These are phyloP conservation scores for Phoma sp. DNA, from an alignment of 2,329 filamentous ascomycete genomes.

Conservation along the genomic window DNA sequence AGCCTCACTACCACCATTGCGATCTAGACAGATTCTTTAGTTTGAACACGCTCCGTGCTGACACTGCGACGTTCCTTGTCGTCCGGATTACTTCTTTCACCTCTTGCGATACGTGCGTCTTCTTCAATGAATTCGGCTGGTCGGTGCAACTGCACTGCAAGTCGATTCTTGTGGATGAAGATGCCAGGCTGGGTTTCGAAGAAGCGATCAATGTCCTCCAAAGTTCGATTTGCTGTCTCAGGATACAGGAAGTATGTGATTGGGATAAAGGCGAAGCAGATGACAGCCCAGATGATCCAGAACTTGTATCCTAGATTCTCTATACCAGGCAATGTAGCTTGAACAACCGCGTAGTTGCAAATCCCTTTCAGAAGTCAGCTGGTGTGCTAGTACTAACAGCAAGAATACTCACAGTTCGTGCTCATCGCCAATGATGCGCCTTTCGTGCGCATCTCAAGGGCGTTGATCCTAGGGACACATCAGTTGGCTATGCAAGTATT, in stretches of 20 bases:
- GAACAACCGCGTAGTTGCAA: slow-evolving; percentile 43
- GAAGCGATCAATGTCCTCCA: slow-evolving; percentile 59
- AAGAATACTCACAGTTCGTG: slow-evolving; percentile 31
- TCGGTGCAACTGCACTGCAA: slow-evolving; percentile 56
- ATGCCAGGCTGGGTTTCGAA: slow-evolving; percentile 48
- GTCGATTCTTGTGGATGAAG: slow-evolving; percentile 58
- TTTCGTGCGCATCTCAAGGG: slow-evolving; percentile 46
- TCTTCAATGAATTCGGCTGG: slow-evolving; percentile 59
- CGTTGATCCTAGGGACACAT: slow-evolving; percentile 34
- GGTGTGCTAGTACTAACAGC: neutral
- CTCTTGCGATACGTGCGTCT: slow-evolving; percentile 49
- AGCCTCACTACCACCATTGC: neutral
- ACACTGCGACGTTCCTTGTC: slow-evolving; percentile 19
- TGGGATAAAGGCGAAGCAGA: slow-evolving; percentile 62
- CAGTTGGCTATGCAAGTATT: neutral
- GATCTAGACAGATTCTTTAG: slow-evolving; percentile 32
- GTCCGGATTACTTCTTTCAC: slow-evolving; percentile 14
- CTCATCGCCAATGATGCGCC: slow-evolving; percentile 44
- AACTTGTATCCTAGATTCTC: slow-evolving; percentile 60
- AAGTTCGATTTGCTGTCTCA: slow-evolving; percentile 56
- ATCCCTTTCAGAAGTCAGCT: slow-evolving; percentile 24
- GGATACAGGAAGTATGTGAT: slow-evolving; percentile 62
- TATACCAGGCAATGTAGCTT: slow-evolving; percentile 44
- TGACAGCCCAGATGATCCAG: slow-evolving; percentile 63
- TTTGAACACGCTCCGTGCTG: slow-evolving; percentile 32